Conservation (phyloP, 106 monocot species). For the Acorus gramineus region DNA sequence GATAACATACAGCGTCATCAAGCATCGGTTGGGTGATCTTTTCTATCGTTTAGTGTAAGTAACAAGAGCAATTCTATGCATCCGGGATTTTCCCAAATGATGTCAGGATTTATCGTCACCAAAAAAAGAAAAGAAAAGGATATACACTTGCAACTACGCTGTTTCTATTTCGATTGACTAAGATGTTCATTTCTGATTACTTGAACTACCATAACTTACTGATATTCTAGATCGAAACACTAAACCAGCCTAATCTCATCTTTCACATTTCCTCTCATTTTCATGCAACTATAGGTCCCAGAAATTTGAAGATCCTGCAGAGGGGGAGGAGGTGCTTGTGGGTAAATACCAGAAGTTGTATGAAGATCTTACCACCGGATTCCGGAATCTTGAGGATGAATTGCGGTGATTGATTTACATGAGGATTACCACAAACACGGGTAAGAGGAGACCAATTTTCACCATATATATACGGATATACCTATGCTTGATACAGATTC, state of each 20-base stretch:
- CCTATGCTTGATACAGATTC: too few relatives aligned
- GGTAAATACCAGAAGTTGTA: slow-evolving; percentile 84
- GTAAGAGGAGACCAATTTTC: too few relatives aligned
- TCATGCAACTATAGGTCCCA: slow-evolving; percentile 49
- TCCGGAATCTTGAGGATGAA: slow-evolving; percentile 94
- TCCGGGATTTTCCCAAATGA: background rate
- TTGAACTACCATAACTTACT: background rate
- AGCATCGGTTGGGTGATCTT: slow-evolving; percentile 87
- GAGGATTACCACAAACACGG: too few relatives aligned
- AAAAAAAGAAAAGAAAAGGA: background rate
- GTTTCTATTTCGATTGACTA: background rate
- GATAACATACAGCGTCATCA: slow-evolving; percentile 85
- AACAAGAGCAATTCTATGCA: background rate
- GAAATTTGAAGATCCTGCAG: slow-evolving; percentile 98
- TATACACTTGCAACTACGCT: background rate
- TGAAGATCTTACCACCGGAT: slow-evolving; percentile 75
- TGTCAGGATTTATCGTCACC: background rate
- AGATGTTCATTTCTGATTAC: background rate
- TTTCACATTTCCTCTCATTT: background rate
- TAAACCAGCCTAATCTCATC: too few relatives aligned
- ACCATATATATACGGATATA: too few relatives aligned
- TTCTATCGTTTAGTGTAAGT: slow-evolving; percentile 99
- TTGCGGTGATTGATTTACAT: slow-evolving; percentile 14
- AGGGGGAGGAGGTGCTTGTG: slow-evolving; percentile 83
- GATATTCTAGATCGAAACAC: too few relatives aligned